Evolutionary conservation across 2,329 filamentous ascomycete genomes (phyloP).

Genomic region (Acarospora socialis): DNA sequence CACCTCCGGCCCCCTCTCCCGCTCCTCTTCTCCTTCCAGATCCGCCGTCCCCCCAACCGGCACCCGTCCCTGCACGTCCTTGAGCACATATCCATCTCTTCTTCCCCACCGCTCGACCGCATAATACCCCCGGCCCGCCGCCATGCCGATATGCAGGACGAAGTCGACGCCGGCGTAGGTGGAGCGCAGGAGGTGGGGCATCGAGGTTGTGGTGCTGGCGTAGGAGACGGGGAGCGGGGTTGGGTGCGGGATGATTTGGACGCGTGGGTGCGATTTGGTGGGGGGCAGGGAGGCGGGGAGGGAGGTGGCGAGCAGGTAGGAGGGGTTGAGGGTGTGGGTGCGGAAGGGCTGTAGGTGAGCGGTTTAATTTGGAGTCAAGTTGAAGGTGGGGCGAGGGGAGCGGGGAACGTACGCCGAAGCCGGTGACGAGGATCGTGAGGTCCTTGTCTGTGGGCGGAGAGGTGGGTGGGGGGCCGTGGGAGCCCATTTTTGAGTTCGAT

Average conservation of each 20-base stretch:
- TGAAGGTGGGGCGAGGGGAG: slow-evolving; percentile 1
- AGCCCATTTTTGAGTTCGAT: slow-evolving; percentile 8
- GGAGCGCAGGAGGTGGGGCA: slow-evolving; percentile 48
- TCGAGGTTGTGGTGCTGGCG: slow-evolving; percentile 44
- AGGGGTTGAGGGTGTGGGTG: slow-evolving; percentile 60
- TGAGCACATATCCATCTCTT: slow-evolving; percentile 54
- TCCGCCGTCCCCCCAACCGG: slow-evolving; percentile 31
- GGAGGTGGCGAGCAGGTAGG: slow-evolving; percentile 58
- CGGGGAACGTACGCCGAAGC: slow-evolving; percentile 26
- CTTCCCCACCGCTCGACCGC: slow-evolving; percentile 56
- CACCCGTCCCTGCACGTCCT: slow-evolving; percentile 38
- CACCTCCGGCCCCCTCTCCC: slow-evolving; percentile 30
- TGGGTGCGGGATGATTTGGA: slow-evolving; percentile 52
- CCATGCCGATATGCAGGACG: slow-evolving; percentile 69
- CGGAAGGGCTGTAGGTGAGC: slow-evolving; percentile 53
- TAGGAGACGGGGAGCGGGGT: slow-evolving; percentile 59
- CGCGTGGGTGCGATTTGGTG: slow-evolving; percentile 23
- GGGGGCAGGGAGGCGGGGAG: slow-evolving; percentile 51
- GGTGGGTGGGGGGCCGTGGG: slow-evolving; percentile 4
- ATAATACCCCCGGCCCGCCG: slow-evolving; percentile 49
- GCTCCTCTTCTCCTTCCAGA: slow-evolving; percentile 39
- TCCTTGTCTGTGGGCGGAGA: background rate
- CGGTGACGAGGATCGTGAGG: slow-evolving; percentile 27
- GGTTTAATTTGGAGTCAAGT: slow-evolving; percentile 4
- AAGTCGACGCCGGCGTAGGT: slow-evolving; percentile 42